These are phyloP conservation scores for Aspergillus sojae DNA, from an alignment of 2,329 filamentous ascomycete genomes.

Conservation along the genomic window DNA sequence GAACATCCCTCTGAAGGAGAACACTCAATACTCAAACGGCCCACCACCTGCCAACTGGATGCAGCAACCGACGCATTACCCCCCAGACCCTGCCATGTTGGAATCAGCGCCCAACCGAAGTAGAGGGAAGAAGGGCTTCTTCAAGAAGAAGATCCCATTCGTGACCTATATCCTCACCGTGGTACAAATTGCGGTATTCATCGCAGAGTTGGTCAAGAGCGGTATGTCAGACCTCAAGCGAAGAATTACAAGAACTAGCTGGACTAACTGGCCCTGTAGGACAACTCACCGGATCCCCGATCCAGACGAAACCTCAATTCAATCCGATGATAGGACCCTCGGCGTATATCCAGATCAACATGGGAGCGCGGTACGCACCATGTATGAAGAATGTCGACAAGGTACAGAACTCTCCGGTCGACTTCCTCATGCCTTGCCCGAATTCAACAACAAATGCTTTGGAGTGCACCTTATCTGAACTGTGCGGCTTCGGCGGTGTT, in stretches of 20 bases:
- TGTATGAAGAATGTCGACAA: slow-evolving; percentile 80
- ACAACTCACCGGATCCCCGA: slow-evolving; percentile 71
- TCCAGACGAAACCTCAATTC: slow-evolving; percentile 75
- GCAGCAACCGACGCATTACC: slow-evolving; percentile 48
- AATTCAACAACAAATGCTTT: slow-evolving; percentile 67
- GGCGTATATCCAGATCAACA: slow-evolving; percentile 87
- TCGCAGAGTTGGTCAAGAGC: slow-evolving; percentile 83
- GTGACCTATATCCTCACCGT: slow-evolving; percentile 79
- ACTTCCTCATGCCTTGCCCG: slow-evolving; percentile 72
- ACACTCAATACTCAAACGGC: slow-evolving; percentile 38
- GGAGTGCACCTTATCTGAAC: slow-evolving; percentile 71
- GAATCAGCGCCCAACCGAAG: slow-evolving; percentile 22
- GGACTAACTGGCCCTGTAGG: slow-evolving; percentile 48
- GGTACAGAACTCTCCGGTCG: slow-evolving; percentile 40
- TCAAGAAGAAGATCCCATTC: slow-evolving; percentile 68
- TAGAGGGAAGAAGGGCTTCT: slow-evolving; percentile 52
- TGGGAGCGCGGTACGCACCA: slow-evolving; percentile 88
- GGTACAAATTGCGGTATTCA: slow-evolving; percentile 81
- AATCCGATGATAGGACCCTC: slow-evolving; percentile 98
- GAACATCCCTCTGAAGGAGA: slow-evolving; percentile 45
- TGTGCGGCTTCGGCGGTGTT: slow-evolving; percentile 82
- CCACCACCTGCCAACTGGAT: slow-evolving; percentile 40
- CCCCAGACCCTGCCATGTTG: slow-evolving; percentile 55
- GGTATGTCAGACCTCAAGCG: slow-evolving; percentile 56
- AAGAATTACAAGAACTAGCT: neutral